phyloP scores from a whole-genome alignment of 2,329 filamentous ascomycete species.

The Aspergillus terreus region DNA sequence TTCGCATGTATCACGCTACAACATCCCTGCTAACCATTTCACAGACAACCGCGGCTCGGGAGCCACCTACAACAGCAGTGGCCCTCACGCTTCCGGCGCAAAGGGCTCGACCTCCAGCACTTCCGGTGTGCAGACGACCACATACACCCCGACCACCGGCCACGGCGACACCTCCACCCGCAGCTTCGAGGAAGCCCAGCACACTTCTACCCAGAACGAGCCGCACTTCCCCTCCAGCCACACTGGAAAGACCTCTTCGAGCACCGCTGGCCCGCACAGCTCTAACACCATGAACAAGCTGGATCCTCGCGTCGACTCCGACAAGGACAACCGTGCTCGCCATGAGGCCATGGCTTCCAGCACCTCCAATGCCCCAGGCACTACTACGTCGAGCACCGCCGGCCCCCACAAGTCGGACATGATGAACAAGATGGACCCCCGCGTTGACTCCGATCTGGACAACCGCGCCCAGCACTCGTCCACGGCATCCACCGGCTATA shows the following conservation, averaged over 20 bases:
- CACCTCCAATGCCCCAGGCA: constrained; percentile 4
- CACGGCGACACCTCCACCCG: neutral
- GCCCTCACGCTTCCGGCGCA: no score
- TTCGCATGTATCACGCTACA: no score
- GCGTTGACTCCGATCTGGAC: constrained; percentile 37
- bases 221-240: neutral
- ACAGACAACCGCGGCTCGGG: constrained; percentile 9
- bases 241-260: constrained; percentile 1
- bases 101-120: neutral
- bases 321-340: constrained; percentile 24
- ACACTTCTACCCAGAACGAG: neutral
- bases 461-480: constrained; percentile 11
- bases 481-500: constrained; percentile 10
- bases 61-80: neutral
- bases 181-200: neutral
- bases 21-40: neutral
- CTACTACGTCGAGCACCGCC: constrained; percentile 1
- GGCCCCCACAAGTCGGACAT: constrained; percentile 15
- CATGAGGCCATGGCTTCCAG: constrained; percentile 10
- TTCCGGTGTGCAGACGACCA: neutral
- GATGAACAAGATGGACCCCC: constrained; percentile 28
- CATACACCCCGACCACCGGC: neutral
- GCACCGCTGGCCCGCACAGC: constrained; percentile 36
- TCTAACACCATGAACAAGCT: constrained; percentile 30
- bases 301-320: constrained; percentile 34